Conservation (phyloP, 345 rosid genomes). For the Dipteronia dyeriana region DNA sequence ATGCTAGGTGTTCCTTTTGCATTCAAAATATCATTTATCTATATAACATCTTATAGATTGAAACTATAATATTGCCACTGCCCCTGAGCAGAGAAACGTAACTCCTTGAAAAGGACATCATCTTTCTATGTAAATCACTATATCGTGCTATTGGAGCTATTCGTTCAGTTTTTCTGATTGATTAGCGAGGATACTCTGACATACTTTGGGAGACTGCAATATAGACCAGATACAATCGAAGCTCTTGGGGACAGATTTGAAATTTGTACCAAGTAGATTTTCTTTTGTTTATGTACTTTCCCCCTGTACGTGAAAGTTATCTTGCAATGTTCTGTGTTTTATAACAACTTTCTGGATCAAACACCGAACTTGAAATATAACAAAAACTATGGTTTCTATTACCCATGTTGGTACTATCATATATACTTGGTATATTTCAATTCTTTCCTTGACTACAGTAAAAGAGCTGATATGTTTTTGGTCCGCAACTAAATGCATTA, state of each 20-base stretch:
- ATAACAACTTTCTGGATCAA: neutral
- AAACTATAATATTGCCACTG: neutral
- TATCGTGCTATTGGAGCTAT: neutral
- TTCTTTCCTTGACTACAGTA: neutral
- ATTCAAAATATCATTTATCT: neutral
- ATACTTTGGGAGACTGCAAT: constrained; percentile 1
- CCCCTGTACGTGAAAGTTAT: neutral
- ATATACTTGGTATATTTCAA: neutral
- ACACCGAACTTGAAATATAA: neutral
- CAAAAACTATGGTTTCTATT: neutral
- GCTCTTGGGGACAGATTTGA: neutral
- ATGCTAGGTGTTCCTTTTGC: constrained; percentile 4
- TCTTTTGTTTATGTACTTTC: neutral
- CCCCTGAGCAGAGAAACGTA: neutral
- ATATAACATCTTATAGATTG: neutral
- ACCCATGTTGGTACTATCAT: neutral
- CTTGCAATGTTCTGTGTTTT: neutral
- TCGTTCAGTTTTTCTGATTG: neutral
- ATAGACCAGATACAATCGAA: neutral
- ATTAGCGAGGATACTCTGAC: neutral
- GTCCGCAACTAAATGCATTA: constrained; percentile 10
- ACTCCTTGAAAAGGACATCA: constrained; percentile 2
- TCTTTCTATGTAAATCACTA: neutral
- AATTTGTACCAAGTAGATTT: neutral
- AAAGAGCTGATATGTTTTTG: neutral